Evolutionary conservation across 306 rosid genomes (phyloP).

Genomic region (Oemleria cerasiformis): DNA sequence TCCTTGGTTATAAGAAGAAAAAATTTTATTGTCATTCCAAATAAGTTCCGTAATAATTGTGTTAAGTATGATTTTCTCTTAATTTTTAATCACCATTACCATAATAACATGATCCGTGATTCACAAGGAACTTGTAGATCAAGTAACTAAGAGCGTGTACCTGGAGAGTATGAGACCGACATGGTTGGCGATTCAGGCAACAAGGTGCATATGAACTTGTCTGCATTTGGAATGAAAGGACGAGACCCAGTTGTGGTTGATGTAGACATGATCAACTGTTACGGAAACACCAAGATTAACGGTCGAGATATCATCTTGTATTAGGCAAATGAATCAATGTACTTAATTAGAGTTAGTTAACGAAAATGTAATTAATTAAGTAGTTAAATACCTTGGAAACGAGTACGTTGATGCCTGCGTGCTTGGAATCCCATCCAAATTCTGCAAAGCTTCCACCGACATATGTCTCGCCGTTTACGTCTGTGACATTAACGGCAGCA

Average conservation of each 20-base stretch:
- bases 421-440: conserved; percentile 32
- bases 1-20: too few relatives aligned
- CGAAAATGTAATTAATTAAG: not conserved
- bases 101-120: too few relatives aligned
- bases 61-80: too few relatives aligned
- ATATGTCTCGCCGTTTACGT: conserved; percentile 1
- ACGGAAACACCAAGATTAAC: not conserved
- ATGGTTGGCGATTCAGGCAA: conserved; percentile 26
- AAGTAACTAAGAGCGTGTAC: not conserved
- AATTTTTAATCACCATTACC: not conserved
- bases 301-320: not conserved
- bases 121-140: too few relatives aligned
- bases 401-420: conserved; percentile 25
- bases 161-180: conserved; percentile 28
- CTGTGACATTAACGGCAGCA: not conserved
- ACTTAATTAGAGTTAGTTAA: not conserved
- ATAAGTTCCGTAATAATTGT: too few relatives aligned
- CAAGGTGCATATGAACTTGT: conserved; percentile 21
- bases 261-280: conserved; percentile 10
- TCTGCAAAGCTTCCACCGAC: conserved; percentile 17
- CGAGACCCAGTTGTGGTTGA: not conserved
- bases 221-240: conserved; percentile 15
- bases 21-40: too few relatives aligned
- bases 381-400: conserved; percentile 14
- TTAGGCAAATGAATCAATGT: not conserved